phyloP scores from a whole-genome alignment of 2,329 filamentous ascomycete species.

The Penicillium sp. region DNA sequence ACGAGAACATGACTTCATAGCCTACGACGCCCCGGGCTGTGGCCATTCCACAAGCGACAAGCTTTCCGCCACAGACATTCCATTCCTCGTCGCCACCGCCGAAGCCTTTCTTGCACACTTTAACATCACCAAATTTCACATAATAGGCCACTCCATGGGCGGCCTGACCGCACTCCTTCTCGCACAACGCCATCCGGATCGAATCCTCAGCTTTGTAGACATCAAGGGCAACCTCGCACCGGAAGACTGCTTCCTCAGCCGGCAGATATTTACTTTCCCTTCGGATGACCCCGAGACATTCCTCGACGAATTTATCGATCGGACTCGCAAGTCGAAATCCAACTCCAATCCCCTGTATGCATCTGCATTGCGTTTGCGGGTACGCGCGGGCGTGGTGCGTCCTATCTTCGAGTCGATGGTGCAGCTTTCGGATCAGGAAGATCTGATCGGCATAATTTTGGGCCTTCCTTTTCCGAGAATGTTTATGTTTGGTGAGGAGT shows the following conservation, averaged over 20 bases:
- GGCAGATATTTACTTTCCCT: conserved; percentile 23
- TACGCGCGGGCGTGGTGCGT: conserved; percentile 16
- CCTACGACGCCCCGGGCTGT: conserved; percentile 26
- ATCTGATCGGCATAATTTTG: conserved; percentile 19
- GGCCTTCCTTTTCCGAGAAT: conserved; percentile 15
- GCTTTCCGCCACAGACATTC: conserved; percentile 22
- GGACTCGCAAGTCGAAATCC: conserved; percentile 8
- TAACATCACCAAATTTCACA: conserved; percentile 19
- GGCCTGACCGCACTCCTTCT: conserved; percentile 24
- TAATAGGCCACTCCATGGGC: conserved; percentile 30
- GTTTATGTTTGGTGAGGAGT: conserved; percentile 27
- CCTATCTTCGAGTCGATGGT: conserved; percentile 28
- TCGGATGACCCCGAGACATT: conserved; percentile 15
- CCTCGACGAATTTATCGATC: conserved; percentile 19
- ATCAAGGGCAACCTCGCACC: conserved; percentile 27
- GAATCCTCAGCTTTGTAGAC: conserved; percentile 23
- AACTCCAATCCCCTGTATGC: conserved; percentile 23
- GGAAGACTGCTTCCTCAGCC: conserved; percentile 28
- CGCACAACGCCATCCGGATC: conserved; percentile 11
- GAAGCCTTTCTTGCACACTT: conserved; percentile 20
- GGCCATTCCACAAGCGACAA: conserved; percentile 18
- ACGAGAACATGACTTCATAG: conserved; percentile 17
- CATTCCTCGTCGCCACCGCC: conserved; percentile 25
- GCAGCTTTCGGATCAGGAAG: conserved; percentile 20
- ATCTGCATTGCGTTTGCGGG: conserved; percentile 15